These are phyloP conservation scores for Phytopythium litorale DNA, from an alignment of 352 stramenopile genomes.

Conservation along the genomic window DNA sequence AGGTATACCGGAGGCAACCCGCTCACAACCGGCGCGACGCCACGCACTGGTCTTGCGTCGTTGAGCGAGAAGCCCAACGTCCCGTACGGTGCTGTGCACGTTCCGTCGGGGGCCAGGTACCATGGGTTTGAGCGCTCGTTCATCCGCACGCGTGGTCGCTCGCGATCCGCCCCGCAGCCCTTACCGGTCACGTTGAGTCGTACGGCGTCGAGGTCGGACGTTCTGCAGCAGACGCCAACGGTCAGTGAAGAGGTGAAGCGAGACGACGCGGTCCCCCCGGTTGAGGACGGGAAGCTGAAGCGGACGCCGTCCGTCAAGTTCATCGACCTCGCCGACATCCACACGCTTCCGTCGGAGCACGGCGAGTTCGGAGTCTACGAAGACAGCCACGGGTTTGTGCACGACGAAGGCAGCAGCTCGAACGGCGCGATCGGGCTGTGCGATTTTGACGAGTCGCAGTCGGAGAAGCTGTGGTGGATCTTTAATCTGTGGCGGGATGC, in stretches of 20 bases:
- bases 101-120: background rate
- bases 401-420: slow-evolving; percentile 45
- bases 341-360: slow-evolving; percentile 23
- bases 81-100: slow-evolving; percentile 7
- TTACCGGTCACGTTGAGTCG: slow-evolving; percentile 1
- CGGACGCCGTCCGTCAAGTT: slow-evolving; percentile 37
- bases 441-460: slow-evolving; percentile 82
- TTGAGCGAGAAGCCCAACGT: slow-evolving; percentile 52
- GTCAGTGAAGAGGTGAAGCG: slow-evolving; percentile 16
- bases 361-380: slow-evolving; percentile 23
- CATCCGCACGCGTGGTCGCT: slow-evolving; percentile 40
- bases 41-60: slow-evolving; percentile 65
- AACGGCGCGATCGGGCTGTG: slow-evolving; percentile 60
- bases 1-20: slow-evolving; percentile 8
- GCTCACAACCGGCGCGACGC: slow-evolving; percentile 25
- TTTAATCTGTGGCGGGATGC: slow-evolving; percentile 69
- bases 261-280: background rate
- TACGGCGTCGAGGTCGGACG: slow-evolving; percentile 3
- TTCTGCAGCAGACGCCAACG: slow-evolving; percentile 15
- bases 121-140: slow-evolving; percentile 5
- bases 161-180: slow-evolving; percentile 55
- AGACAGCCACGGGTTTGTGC: slow-evolving; percentile 23
- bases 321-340: slow-evolving; percentile 60
- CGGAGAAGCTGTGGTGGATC: slow-evolving; percentile 78
- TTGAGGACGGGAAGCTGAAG: slow-evolving; percentile 13